These are phyloP conservation scores for Wickerhamiella occidentalis DNA, from an alignment of 805 yeast species.

Conservation along the genomic window DNA sequence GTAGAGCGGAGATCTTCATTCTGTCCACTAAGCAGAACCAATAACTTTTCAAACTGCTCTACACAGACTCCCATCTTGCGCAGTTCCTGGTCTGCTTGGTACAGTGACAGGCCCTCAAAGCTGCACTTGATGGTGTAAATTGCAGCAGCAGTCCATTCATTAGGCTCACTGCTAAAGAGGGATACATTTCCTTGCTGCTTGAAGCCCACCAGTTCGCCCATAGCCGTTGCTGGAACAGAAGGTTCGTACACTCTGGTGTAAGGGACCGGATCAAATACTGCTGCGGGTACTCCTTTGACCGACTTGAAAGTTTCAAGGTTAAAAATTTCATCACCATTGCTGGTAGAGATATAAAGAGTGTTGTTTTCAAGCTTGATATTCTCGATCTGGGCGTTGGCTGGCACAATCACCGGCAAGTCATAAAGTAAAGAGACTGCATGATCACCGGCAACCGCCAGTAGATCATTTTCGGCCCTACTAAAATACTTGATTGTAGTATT, in stretches of 20 bases:
- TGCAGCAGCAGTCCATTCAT: neutral
- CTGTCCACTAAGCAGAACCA: neutral
- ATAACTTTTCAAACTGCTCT: conserved; percentile 10
- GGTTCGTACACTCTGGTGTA: neutral
- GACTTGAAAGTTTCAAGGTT: neutral
- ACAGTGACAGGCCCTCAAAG: neutral
- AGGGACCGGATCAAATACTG: neutral
- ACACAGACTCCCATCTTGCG: neutral
- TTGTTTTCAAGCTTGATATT: neutral
- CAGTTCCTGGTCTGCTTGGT: conserved; percentile 1
- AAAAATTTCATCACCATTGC: neutral
- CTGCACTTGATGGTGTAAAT: conserved; percentile 1
- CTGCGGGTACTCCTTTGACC: too few relatives aligned
- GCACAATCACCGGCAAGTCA: neutral
- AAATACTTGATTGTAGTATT: neutral
- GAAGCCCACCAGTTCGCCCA: neutral
- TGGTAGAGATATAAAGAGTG: neutral
- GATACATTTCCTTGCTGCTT: neutral
- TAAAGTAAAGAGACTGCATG: neutral
- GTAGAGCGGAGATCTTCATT: neutral
- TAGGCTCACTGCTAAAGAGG: neutral
- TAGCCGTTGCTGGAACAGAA: neutral
- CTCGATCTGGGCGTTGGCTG: neutral
- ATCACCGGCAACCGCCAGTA: neutral
- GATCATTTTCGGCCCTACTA: neutral